phyloP scores from a whole-genome alignment of 2,329 filamentous ascomycete genomes.

The Sporothrix euskadiensis region DNA sequence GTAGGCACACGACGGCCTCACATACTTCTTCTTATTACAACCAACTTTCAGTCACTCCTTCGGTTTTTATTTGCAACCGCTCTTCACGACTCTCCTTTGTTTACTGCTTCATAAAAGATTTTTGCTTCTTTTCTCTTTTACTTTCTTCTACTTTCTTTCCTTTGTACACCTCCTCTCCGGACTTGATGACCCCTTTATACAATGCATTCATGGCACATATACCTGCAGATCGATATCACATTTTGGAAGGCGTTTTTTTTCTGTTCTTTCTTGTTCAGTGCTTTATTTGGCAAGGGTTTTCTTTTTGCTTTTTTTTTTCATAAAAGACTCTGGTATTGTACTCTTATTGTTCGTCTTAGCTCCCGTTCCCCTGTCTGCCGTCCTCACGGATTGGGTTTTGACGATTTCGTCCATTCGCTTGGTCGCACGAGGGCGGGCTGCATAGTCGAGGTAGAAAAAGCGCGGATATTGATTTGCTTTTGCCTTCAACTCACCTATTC shows the following conservation, averaged over 20 bases:
- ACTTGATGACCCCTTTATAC: constrained; percentile 21
- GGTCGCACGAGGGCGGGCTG: neutral
- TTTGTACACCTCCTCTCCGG: constrained; percentile 19
- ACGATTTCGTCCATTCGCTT: constrained; percentile 12
- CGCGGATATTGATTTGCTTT: neutral
- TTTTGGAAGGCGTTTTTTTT: constrained; percentile 19
- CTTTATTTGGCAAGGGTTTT: constrained; percentile 3
- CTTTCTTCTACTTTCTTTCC: neutral
- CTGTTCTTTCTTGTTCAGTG: neutral
- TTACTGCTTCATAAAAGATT: constrained; percentile 9
- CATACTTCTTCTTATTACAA: neutral
- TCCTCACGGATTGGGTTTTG: constrained; percentile 3
- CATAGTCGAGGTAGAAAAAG: constrained; percentile 16
- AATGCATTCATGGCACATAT: constrained; percentile 19
- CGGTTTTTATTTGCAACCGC: constrained; percentile 3
- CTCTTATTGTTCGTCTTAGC: constrained; percentile 4
- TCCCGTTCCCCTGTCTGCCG: neutral
- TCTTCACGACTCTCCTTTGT: constrained; percentile 30
- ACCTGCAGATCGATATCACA: constrained; percentile 22
- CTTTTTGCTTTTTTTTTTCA: neutral
- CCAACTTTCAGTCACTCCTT: constrained; percentile 29
- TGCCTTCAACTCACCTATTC: neutral
- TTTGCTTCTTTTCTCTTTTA: neutral
- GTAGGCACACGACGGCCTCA: neutral
- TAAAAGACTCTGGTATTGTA: constrained; percentile 1